Evolutionary conservation across 306 rosid species (phyloP), one percentile per base, ranked within the genome.

Genomic region (Cucumis sativus): DNA sequence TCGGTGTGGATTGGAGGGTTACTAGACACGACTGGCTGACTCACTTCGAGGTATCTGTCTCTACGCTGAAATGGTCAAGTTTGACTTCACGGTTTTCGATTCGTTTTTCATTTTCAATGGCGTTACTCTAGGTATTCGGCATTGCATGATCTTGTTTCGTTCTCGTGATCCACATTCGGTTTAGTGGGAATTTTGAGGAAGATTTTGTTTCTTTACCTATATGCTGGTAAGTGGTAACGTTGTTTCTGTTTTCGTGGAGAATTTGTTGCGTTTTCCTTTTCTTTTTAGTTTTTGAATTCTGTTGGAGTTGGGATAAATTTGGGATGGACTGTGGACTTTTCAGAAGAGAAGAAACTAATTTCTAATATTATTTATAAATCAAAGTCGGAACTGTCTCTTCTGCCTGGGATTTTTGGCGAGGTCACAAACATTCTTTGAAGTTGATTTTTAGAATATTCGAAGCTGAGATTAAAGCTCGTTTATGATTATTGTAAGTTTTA

Each of bases 351-450:
- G 25, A 49, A 25, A 71, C 40, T 8, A 18, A 55, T 33, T 30
- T 55, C 16, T 2, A 4, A 35, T n/a, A 16, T 28, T n/a, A 52
- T 51, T 51, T 73, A 30, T 33, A 23, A 85, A 83, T 71, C 77
- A 68, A 84, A 82, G 79, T 83, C 87, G 14, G 78, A 55, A 43
- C 20, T 52, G 17, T 75, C 75, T 71, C 82, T 40, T 49, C 57
- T 51, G 43, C 82, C 41, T 71, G 40, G 79, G 84, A 87, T 74
- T 86, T 84, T 83, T 84, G 63, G 76, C 59, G 71, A 72, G 81
- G 68, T 64, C 73, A 30, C 58, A 78, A 75, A 83, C 84, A 83
- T 87, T 83, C 87, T 82, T 77, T 61, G 72, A 83, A 85, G 72
- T 64, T 72, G 74, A 88, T 39, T 55, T 37, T 37, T 79, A 70